Evolutionary conservation across 2,329 filamentous ascomycete species (phyloP).

Genomic region (Fusarium subglutinans): DNA sequence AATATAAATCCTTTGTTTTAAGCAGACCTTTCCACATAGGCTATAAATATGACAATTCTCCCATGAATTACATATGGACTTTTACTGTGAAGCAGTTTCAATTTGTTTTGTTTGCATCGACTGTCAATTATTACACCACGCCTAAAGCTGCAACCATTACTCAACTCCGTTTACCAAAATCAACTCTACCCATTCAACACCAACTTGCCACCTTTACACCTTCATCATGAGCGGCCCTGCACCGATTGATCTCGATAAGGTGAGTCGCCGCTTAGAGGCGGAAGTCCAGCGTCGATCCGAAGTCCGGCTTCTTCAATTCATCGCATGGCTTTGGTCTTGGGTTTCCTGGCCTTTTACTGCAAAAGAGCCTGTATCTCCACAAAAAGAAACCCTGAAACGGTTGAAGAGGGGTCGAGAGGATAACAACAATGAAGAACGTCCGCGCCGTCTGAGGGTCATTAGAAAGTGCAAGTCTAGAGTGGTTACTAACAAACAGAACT

Average conservation of each 20-base stretch:
- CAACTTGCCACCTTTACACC: too few relatives aligned
- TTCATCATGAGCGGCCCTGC: too few relatives aligned
- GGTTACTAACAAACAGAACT: background rate
- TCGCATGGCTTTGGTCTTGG: background rate
- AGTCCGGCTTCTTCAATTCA: background rate
- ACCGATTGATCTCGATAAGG: background rate
- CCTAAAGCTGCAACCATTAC: too few relatives aligned
- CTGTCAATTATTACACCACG: too few relatives aligned
- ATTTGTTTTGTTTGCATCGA: too few relatives aligned
- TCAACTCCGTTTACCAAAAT: too few relatives aligned
- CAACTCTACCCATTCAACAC: too few relatives aligned
- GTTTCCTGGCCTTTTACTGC: background rate
- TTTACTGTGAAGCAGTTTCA: too few relatives aligned
- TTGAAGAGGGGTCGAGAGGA: background rate
- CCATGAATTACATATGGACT: too few relatives aligned
- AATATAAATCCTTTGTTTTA: too few relatives aligned
- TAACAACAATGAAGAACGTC: background rate
- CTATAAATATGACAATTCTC: too few relatives aligned
- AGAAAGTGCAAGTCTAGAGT: background rate
- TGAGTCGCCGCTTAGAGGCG: background rate
- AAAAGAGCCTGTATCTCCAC: background rate
- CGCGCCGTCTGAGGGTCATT: background rate
- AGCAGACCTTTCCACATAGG: accelerated
- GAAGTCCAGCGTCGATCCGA: background rate
- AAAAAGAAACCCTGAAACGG: background rate